Percentiles rank a stretch among this genome's conserved stretches.
Conservation (phyloP, 257 asterid species). For the Verbena officinalis region DNA sequence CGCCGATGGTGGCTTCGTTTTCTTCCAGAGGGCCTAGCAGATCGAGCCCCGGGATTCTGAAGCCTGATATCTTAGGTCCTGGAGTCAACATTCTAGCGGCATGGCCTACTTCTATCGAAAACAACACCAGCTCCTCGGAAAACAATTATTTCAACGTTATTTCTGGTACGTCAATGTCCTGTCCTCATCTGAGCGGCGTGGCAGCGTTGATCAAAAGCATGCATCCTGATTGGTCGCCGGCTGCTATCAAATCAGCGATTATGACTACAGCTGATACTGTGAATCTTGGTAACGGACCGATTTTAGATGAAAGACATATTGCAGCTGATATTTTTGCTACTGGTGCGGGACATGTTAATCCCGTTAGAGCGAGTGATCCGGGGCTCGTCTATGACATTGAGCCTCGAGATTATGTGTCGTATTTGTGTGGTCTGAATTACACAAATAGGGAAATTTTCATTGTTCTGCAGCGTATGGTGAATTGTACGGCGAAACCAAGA, state of each 20-base stretch:
- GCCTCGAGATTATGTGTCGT: constrained; percentile 25
- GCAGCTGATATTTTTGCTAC: constrained; percentile 28
- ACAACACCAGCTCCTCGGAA: constrained; percentile 19
- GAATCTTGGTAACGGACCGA: constrained; percentile 29
- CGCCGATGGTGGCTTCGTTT: constrained; percentile 47
- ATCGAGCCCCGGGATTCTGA: constrained; percentile 51
- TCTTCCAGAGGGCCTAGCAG: constrained; percentile 53
- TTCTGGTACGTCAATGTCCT: constrained; percentile 43
- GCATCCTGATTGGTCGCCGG: constrained; percentile 44
- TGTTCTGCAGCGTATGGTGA: constrained; percentile 22
- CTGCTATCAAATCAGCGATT: constrained; percentile 57
- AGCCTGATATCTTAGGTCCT: constrained; percentile 69
- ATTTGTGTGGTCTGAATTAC: constrained; percentile 31
- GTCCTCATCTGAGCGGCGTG: constrained; percentile 44
- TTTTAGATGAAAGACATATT: constrained; percentile 18
- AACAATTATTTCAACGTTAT: constrained; percentile 32
- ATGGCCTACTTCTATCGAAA: constrained; percentile 39
- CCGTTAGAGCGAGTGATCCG: constrained; percentile 29
- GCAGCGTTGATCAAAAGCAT: constrained; percentile 41
- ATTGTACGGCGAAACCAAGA: constrained; percentile 28
- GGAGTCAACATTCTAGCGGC: constrained; percentile 60
- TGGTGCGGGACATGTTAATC: constrained; percentile 34
- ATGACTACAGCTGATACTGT: constrained; percentile 51
- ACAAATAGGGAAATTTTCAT: constrained; percentile 14
- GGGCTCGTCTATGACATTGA: constrained; percentile 31